Base-by-base conservation (phyloP, 768 basidiomycete genomes). In the Naganishia antarctica region DNA sequence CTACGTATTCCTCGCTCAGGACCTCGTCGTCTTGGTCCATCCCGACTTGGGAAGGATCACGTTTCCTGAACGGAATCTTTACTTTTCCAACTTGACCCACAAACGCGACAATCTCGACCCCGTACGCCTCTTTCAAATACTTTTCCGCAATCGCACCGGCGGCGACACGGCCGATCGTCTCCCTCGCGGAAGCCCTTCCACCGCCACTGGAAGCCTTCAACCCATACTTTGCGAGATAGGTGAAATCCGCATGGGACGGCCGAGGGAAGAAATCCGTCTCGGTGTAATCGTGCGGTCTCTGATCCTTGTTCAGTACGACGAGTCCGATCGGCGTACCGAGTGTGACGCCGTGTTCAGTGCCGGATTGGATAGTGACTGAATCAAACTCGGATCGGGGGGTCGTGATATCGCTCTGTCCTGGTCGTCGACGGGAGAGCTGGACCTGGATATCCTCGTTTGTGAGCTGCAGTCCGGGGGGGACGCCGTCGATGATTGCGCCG, bases 311-410 rank as follows among this genome's bases (percentile, higher is more conserved):
- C 73, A 86, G 89, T 41, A 99, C 91, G 57, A 97, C 82, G n/a
- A 99, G 85, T 1, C 87, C 93, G 72, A 99, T 98, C 23, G 96
- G 96, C 21, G 96, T 99, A 48, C 96, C 96, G 23, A 99, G 86
- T 2, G 96, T 97, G 29, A 94, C 86, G 28, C 91, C 96, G 68
- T 88, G 86, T 77, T 99, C 96, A 29, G 87, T 81, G 29, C 96
- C 96, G 32, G 92, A 94, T 77, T 99, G 96, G 32, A 99, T 80
- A 60, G 88, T 86, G 16, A 98, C 92, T 23, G 87, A 82, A 78
- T 99, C 96, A 76, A 91, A 96, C 79, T 99, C 96, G 73, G 97
- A 87, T 74, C 93, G 83, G 92, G 96, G 93, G 13, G 96, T 98
- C 25, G 96, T 96, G 60, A 99, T 85, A 70, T 92, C 86, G 78